phyloP scores from a whole-genome alignment of 345 rosid species.

The Hypericum androsaemum region DNA sequence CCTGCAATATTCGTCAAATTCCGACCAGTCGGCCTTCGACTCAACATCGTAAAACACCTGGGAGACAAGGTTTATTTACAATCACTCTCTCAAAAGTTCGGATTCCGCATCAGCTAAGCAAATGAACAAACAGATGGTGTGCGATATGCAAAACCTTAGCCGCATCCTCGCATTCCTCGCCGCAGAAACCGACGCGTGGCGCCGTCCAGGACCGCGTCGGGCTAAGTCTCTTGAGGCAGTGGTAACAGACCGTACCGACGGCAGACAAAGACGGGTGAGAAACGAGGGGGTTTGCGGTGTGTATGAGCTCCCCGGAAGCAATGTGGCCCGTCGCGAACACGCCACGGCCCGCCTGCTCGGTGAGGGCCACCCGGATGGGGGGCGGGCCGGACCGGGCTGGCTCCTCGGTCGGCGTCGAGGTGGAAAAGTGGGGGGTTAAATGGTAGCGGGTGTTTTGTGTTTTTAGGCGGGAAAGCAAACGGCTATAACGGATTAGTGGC shows the following conservation, averaged over 20 bases:
- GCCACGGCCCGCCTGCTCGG: slow-evolving; percentile 74
- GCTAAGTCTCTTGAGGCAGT: slow-evolving; percentile 47
- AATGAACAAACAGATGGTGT: slow-evolving; percentile 32
- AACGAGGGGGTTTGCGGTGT: slow-evolving; percentile 60
- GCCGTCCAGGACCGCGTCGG: slow-evolving; percentile 12
- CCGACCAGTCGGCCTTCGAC: slow-evolving; percentile 60
- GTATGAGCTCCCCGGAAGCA: slow-evolving; percentile 64
- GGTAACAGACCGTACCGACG: slow-evolving; percentile 42
- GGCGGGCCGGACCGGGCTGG: slow-evolving; percentile 20
- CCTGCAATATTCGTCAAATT: slow-evolving; percentile 64
- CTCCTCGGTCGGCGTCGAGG: slow-evolving; percentile 20
- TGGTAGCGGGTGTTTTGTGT: slow-evolving; percentile 6
- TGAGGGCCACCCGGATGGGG: slow-evolving; percentile 57
- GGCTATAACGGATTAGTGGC: slow-evolving; percentile 22
- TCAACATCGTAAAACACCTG: slow-evolving; percentile 62
- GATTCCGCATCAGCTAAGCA: slow-evolving; percentile 12
- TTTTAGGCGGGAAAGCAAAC: slow-evolving; percentile 30
- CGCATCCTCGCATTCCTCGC: slow-evolving; percentile 35
- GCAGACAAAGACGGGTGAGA: slow-evolving; percentile 46
- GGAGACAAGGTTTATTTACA: slow-evolving; percentile 5
- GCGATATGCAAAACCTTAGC: slow-evolving; percentile 36
- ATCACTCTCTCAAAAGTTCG: background rate
- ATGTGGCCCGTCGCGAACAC: slow-evolving; percentile 72
- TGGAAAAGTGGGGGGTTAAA: slow-evolving; percentile 8
- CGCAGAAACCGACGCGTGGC: slow-evolving; percentile 43